A percentile compares a stretch with the other conserved stretches of the same genome.
Evolutionary conservation across 768 basidiomycete genomes (phyloP).

Genomic region (Serendipita vermifera): DNA sequence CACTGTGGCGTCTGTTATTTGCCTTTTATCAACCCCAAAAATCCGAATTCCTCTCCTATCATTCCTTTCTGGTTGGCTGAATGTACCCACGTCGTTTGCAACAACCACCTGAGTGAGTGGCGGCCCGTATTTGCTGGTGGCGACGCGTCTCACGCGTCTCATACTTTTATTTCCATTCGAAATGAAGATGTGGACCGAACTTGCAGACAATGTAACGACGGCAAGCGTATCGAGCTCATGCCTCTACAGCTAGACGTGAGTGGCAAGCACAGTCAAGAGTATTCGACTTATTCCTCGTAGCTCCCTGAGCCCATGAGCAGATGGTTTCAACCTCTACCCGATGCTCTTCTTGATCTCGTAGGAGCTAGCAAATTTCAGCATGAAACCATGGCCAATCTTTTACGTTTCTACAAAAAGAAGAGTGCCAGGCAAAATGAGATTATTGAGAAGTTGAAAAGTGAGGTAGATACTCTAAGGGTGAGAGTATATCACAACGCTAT

Average conservation of each 20-base stretch:
- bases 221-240: conserved; percentile 48
- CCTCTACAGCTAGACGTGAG: conserved; percentile 67
- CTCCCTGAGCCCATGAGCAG: neutral
- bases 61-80: conserved; percentile 83
- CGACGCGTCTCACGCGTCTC: conserved; percentile 11
- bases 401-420: conserved; percentile 48
- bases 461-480: conserved; percentile 20
- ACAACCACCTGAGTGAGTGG: conserved; percentile 65
- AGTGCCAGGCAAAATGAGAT: conserved; percentile 41
- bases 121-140: conserved; percentile 11
- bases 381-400: conserved; percentile 55
- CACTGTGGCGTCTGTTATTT: conserved; percentile 57
- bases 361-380: conserved; percentile 51
- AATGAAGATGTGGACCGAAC: conserved; percentile 55
- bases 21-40: conserved; percentile 35
- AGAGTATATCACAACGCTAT: too few species aligned
- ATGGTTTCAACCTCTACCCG: conserved; percentile 1
- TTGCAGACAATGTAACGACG: conserved; percentile 50
- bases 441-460: conserved; percentile 41
- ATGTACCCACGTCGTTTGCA: conserved; percentile 78
- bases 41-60: conserved; percentile 36
- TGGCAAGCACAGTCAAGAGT: too few species aligned
- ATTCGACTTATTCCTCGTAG: neutral
- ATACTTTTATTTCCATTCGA: neutral
- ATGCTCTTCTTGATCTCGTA: neutral